A percentile compares a stretch with the other conserved stretches of the same genome.
Conservation (phyloP, 2,329 filamentous ascomycete genomes). For the Penicillium sclerotigenum region DNA sequence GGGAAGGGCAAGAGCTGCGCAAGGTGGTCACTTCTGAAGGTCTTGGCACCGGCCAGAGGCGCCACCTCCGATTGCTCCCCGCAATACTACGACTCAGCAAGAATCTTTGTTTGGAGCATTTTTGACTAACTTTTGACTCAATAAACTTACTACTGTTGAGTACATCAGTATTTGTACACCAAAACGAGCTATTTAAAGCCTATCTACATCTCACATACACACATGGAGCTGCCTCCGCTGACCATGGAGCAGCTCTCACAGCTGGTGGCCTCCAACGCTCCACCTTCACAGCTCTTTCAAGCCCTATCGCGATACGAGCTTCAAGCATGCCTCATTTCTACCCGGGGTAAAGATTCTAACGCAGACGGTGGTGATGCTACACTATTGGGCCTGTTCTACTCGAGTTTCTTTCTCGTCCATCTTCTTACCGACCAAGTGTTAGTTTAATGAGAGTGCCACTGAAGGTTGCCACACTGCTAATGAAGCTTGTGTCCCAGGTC, state of each 20-base stretch:
- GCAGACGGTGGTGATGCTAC: conserved; percentile 21
- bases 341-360: conserved; percentile 11
- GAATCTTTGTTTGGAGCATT: neutral
- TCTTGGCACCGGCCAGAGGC: conserved; percentile 37
- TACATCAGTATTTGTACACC: neutral
- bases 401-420: conserved; percentile 40
- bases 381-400: conserved; percentile 39
- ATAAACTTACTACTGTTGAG: neutral
- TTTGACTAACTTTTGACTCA: neutral
- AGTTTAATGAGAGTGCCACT: conserved; percentile 10
- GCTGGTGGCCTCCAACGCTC: conserved; percentile 27
- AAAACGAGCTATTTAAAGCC: neutral
- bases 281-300: conserved; percentile 36
- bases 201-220: neutral
- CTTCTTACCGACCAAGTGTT: conserved; percentile 42
- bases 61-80: conserved; percentile 34
- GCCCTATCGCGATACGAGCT: conserved; percentile 36
- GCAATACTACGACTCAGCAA: conserved; percentile 20
- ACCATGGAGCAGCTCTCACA: conserved; percentile 31
- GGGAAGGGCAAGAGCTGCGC: conserved; percentile 33
- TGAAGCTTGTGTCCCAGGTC: conserved; percentile 21
- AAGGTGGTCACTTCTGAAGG: conserved; percentile 43
- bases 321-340: conserved; percentile 32
- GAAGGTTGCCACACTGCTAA: neutral
- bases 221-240: conserved; percentile 33